Evolutionary conservation across 2,329 filamentous ascomycete genomes (phyloP).

Genomic region (Furcasterigmium sp.): DNA sequence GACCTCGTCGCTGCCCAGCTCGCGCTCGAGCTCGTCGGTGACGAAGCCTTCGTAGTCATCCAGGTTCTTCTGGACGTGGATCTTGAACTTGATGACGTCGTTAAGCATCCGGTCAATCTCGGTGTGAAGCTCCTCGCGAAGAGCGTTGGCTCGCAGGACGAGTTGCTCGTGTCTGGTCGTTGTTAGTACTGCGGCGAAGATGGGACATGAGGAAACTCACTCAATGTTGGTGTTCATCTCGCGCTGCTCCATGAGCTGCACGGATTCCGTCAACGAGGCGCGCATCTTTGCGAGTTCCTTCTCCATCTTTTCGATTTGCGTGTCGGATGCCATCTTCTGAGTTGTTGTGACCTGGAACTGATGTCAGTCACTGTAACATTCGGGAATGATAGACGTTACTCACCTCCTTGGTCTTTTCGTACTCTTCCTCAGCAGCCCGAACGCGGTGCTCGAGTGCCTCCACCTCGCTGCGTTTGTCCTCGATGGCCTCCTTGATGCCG

Average conservation of each 20-base stretch:
- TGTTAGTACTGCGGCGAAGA: neutral
- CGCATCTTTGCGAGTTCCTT: constrained; percentile 96
- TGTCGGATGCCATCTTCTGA: constrained; percentile 82
- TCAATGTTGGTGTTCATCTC: constrained; percentile 97
- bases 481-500: constrained; percentile 92
- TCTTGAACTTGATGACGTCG: constrained; percentile 97
- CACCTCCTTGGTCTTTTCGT: constrained; percentile 85
- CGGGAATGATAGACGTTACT: constrained; percentile 1
- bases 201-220: constrained; percentile 43
- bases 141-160: constrained; percentile 72
- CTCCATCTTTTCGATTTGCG: constrained; percentile 98
- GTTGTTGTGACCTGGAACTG: constrained; percentile 57
- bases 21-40: constrained; percentile 84
- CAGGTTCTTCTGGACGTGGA: constrained; percentile 86
- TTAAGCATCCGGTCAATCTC: constrained; percentile 95
- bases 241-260: constrained; percentile 87
- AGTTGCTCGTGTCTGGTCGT: constrained; percentile 78
- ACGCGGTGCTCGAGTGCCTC: constrained; percentile 87
- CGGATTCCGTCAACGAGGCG: constrained; percentile 73
- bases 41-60: constrained; percentile 95
- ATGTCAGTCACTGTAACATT: neutral
- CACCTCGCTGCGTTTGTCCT: constrained; percentile 90
- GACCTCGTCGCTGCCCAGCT: constrained; percentile 61
- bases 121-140: constrained; percentile 96
- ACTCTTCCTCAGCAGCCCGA: constrained; percentile 84